Evolutionary conservation across 108 stramenopile species (phyloP), one percentile per base, ranked within the genome.

Genomic region (Skeletonema tropicum): DNA sequence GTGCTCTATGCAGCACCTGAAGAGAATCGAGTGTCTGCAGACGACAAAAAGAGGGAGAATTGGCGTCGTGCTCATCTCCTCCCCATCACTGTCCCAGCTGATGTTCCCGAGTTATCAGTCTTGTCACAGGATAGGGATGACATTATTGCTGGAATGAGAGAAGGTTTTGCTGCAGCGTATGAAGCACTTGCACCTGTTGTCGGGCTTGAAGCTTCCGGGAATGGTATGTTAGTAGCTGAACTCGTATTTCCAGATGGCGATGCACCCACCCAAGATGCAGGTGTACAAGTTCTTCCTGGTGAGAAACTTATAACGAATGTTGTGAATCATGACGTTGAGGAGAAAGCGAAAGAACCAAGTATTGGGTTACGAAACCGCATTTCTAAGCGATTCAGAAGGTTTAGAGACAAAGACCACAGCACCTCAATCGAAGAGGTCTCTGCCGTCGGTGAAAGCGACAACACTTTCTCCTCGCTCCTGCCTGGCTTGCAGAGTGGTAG

Each of bases 61-160:
- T 94, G 93, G 93, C 80, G 78, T 23, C 58, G 72, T 26, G 92
- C 90, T 10, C 86, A 93, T 76, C 77, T 93, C 23, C 77, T 93
- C 8, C 90, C 92, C 0, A 65, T 93, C 11, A 78, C 83, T 36
- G 87, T 90, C 13, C 84, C 92, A 39, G 67, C 73, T 21, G 87
- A 86, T 42, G 73, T 78, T 25, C 75, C 87, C 46, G 90, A 90
- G 66, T 71, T 93, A 30, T 39, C 74, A 10, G 71, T 86, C 0
- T 59, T 90, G 31, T 85, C 84, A 52, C 88, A 90, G 65, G 83
- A 86, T 49, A 86, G 87, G 61, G 82, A 85, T 25, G 82, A 78
- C 1, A 88, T 93, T n/a, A 64, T 90, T 30, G 74, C 86, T 61
- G 92, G 88, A 26, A 89, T 93, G 2, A 83, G 86, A 33, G 76